Base-by-base conservation (phyloP, 768 basidiomycete genomes). In the Phylloporus scabripes region DNA sequence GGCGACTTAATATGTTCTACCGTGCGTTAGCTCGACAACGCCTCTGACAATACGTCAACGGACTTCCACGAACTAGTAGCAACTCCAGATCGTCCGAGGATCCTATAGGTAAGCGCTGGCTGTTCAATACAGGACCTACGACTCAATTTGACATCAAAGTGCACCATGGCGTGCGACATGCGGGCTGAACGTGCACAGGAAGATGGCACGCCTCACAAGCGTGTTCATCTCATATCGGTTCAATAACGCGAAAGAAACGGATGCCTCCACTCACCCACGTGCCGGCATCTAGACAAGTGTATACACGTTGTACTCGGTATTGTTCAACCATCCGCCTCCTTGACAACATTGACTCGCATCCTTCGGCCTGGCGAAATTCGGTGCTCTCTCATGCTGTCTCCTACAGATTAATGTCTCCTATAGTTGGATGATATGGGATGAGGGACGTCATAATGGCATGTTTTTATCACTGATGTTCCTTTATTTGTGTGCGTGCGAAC, bases 271-370 rank as follows among this genome's bases (percentile, higher is more conserved):
- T 43, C 44, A 63, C 66, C 64, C 9, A 65, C 44, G 47, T 60
- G 63, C 36, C 58, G 46, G 36, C 47, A 39, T 12, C 57, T 64
- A 12, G 55, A 54, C 4, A 33, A 36, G 45, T 71, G 65, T 29
- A 43, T 52, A 57, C 55, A 69, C 49, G 49, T 56, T 64, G 45
- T 72, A 72, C 50, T 68, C 54, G 11, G n/a, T n/a, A n/a, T n/a
- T n/a, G 70, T 62, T 59, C 53, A 46, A 71, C 53, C 20, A 68
- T 72, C 70, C 15, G 63, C 69, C 56, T 68, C 67, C n/a, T 52
- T 4, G 24, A 26, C 24, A 26, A 26, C 3, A 70, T 45, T 60
- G 26, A 28, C 26, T 28, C 26, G 8, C 62, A 61, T 43, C 60
- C 56, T 45, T 23, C 37, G 42, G 33, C 55, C 37, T 11, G 60